A percentile compares a stretch with the other conserved stretches of the same genome.
phyloP scores from a whole-genome alignment of 164 flowering plant species.

The Annona cherimola region DNA sequence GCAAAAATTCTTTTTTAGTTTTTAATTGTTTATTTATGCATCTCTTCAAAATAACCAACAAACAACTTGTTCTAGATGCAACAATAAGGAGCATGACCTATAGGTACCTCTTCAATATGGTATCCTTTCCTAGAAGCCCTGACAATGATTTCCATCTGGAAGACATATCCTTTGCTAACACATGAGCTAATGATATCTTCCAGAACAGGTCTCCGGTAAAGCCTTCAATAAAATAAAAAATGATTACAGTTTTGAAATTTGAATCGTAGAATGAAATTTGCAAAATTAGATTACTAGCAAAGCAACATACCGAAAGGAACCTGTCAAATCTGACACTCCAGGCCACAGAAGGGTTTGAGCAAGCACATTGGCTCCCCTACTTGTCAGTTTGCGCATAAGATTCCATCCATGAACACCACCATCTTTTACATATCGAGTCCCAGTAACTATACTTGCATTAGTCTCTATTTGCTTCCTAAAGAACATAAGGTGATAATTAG shows the following conservation, averaged over 20 bases:
- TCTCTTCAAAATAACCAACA: background rate
- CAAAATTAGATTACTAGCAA: background rate
- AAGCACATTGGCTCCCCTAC: conserved; percentile 97
- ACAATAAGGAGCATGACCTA: background rate
- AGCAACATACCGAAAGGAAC: conserved; percentile 72
- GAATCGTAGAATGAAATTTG: background rate
- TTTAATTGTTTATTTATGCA: too few species aligned
- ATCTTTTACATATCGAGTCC: conserved; percentile 90
- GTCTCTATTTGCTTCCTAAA: conserved; percentile 84
- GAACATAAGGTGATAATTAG: conserved; percentile 1
- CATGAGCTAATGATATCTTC: conserved; percentile 81
- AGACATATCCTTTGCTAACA: conserved; percentile 96
- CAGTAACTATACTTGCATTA: conserved; percentile 91
- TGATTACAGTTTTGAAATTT: conserved; percentile 6
- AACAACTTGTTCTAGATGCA: background rate
- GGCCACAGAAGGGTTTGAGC: conserved; percentile 98
- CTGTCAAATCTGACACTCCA: conserved; percentile 97
- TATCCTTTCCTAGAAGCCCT: conserved; percentile 88
- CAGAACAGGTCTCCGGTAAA: conserved; percentile 74
- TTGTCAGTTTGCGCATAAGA: conserved; percentile 94
- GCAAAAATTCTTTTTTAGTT: background rate
- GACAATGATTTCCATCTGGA: conserved; percentile 99
- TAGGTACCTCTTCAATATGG: conserved; percentile 86
- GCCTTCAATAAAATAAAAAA: conserved; percentile 37
- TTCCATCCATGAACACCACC: conserved; percentile 99